Conservation (phyloP, 108 stramenopile species). For the Hondaea fermentalgiana region DNA sequence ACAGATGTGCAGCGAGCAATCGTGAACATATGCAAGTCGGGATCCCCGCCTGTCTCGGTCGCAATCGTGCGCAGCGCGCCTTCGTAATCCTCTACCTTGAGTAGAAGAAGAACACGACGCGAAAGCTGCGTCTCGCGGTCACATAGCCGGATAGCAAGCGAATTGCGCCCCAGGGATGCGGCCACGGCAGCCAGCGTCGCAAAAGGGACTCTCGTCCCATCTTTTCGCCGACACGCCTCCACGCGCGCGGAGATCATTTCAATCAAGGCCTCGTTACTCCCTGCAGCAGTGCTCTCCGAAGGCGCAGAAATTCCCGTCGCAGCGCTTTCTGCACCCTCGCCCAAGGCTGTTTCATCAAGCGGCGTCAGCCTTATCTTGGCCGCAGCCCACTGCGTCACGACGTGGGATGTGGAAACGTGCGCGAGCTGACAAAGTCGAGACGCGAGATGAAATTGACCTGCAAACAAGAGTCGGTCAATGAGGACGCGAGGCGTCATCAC, state of each 20-base stretch:
- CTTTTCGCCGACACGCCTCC: not conserved
- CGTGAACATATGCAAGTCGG: not conserved
- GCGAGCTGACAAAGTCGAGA: not conserved
- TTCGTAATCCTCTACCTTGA: not conserved
- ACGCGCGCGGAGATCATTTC: not conserved
- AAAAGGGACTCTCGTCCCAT: not conserved
- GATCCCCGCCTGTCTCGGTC: not conserved
- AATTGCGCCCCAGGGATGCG: not conserved
- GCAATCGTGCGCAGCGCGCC: not conserved
- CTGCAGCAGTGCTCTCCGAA: not conserved
- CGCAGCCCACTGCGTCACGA: not conserved
- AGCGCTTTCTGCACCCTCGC: not conserved
- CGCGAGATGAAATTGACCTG: not conserved
- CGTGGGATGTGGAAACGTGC: not conserved
- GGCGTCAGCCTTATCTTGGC: not conserved
- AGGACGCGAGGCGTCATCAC: slow-evolving; percentile 1
- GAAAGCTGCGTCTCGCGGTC: not conserved
- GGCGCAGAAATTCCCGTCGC: not conserved
- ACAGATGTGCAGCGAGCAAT: not conserved
- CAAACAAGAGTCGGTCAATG: not conserved
- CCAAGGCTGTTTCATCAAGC: not conserved
- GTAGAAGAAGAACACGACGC: not conserved
- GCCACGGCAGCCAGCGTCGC: not conserved
- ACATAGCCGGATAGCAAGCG: not conserved
- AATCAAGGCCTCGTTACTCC: not conserved